A percentile compares a stretch with the other conserved stretches of the same genome.
Evolutionary conservation across 2,329 filamentous ascomycete species (phyloP).

Genomic region (Paraphaeosphaeria minitans): DNA sequence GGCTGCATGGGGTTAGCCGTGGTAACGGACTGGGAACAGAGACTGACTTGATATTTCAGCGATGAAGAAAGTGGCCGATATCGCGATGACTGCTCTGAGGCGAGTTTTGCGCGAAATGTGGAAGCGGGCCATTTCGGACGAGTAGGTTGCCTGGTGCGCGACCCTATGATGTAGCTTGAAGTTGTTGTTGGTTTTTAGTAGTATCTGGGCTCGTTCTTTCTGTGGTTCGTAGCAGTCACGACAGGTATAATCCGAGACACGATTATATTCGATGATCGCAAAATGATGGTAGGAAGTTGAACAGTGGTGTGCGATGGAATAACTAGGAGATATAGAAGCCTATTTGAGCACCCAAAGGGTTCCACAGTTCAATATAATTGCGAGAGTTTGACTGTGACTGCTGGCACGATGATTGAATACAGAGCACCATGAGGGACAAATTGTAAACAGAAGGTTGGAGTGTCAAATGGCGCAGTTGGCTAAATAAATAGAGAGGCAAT

Average conservation of each 20-base stretch:
- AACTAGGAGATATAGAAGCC: neutral
- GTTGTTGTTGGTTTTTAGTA: neutral
- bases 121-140: slow-evolving; percentile 15
- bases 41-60: slow-evolving; percentile 53
- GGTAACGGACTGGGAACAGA: neutral
- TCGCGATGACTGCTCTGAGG: slow-evolving; percentile 49
- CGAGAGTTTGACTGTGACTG: neutral
- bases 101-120: slow-evolving; percentile 40
- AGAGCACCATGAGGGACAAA: neutral
- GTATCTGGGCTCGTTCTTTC: neutral
- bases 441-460: neutral
- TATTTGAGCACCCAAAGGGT: neutral
- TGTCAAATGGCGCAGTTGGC: neutral
- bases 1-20: slow-evolving; percentile 48
- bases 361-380: neutral
- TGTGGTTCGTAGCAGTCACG: too few relatives aligned
- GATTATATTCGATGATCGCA: neutral
- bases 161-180: neutral
- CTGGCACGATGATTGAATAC: neutral
- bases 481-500: neutral
- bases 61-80: slow-evolving; percentile 55
- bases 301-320: neutral
- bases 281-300: neutral
- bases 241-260: neutral
- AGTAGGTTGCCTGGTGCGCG: neutral